Conservation (phyloP, 1,139 yeast genomes). For the Entelexis paramagnoliae region DNA sequence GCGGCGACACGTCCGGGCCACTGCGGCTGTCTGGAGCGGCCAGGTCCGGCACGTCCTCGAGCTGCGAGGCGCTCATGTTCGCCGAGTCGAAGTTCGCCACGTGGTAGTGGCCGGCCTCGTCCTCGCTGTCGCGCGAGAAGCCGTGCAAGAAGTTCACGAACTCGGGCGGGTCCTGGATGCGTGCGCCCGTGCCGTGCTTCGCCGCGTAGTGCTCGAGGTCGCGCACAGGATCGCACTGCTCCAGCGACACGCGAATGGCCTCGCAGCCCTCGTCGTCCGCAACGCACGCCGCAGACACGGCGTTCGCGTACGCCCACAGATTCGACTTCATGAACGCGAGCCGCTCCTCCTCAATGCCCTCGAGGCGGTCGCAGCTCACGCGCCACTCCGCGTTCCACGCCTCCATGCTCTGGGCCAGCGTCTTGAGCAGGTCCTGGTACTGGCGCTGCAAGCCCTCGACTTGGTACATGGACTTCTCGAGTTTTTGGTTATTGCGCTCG, state of each 20-base stretch:
- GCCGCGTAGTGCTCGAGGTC: slow-evolving; percentile 52
- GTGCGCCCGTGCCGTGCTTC: slow-evolving; percentile 56
- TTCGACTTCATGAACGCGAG: slow-evolving; percentile 65
- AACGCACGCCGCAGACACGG: slow-evolving; percentile 66
- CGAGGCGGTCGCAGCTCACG: slow-evolving; percentile 54
- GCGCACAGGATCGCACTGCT: slow-evolving; percentile 51
- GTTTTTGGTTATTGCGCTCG: slow-evolving; percentile 54
- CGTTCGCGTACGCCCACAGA: slow-evolving; percentile 74
- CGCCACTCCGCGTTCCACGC: slow-evolving; percentile 77
- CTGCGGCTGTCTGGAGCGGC: not conserved
- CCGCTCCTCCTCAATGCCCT: slow-evolving; percentile 68
- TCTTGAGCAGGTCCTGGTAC: slow-evolving; percentile 50
- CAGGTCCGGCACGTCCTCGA: slow-evolving; percentile 17
- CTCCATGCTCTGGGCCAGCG: slow-evolving; percentile 56
- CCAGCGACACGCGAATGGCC: slow-evolving; percentile 54
- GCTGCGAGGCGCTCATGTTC: slow-evolving; percentile 8
- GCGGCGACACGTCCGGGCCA: not conserved
- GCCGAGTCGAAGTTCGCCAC: slow-evolving; percentile 29
- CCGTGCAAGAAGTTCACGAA: slow-evolving; percentile 43
- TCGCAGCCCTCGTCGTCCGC: slow-evolving; percentile 71
- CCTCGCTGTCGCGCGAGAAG: slow-evolving; percentile 29
- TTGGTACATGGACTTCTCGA: slow-evolving; percentile 44
- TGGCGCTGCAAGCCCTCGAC: slow-evolving; percentile 44
- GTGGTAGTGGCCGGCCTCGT: slow-evolving; percentile 24
- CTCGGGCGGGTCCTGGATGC: slow-evolving; percentile 48